Conservation (phyloP, 495 filamentous ascomycete species). For the Annulohypoxylon moriforme region DNA sequence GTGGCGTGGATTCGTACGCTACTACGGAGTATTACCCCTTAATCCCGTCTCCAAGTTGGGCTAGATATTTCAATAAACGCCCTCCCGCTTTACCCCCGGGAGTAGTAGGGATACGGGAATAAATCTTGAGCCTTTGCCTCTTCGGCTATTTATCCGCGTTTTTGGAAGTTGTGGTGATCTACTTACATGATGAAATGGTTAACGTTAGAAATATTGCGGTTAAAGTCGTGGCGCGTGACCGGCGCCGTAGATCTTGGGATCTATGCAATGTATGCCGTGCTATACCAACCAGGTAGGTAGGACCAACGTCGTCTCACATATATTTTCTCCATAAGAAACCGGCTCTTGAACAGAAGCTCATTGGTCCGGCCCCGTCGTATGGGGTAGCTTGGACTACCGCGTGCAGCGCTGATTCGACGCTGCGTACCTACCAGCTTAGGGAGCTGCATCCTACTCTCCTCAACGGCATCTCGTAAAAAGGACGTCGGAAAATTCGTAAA, state of each 20-base stretch:
- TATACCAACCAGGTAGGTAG: slow-evolving; percentile 36
- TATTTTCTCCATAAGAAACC: slow-evolving; percentile 18
- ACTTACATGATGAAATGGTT: slow-evolving; percentile 17
- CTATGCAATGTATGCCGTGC: slow-evolving; percentile 19
- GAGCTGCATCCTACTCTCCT: slow-evolving; percentile 5
- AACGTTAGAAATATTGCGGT: slow-evolving; percentile 32
- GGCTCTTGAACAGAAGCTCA: slow-evolving; percentile 18
- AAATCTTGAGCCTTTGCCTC: slow-evolving; percentile 8
- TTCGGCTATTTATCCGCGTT: slow-evolving; percentile 40
- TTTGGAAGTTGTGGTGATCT: slow-evolving; percentile 20
- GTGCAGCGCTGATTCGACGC: slow-evolving; percentile 35
- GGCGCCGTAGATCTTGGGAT: slow-evolving; percentile 39
- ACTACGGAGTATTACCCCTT: neutral
- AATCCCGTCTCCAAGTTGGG: slow-evolving; percentile 13
- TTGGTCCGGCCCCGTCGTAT: slow-evolving; percentile 36
- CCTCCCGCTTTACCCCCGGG: slow-evolving; percentile 17
- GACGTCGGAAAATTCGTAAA: slow-evolving; percentile 17
- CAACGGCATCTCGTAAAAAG: neutral
- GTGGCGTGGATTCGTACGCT: neutral
- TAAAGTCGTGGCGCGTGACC: slow-evolving; percentile 41
- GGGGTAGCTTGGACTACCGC: slow-evolving; percentile 33
- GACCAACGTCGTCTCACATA: slow-evolving; percentile 37
- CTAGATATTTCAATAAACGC: neutral
- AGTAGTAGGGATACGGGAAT: neutral
- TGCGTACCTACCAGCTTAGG: slow-evolving; percentile 10